These are phyloP conservation scores for Cryptosporidium ubiquitum DNA, from an alignment of 169 alveolate genomes.

Conservation along the genomic window DNA sequence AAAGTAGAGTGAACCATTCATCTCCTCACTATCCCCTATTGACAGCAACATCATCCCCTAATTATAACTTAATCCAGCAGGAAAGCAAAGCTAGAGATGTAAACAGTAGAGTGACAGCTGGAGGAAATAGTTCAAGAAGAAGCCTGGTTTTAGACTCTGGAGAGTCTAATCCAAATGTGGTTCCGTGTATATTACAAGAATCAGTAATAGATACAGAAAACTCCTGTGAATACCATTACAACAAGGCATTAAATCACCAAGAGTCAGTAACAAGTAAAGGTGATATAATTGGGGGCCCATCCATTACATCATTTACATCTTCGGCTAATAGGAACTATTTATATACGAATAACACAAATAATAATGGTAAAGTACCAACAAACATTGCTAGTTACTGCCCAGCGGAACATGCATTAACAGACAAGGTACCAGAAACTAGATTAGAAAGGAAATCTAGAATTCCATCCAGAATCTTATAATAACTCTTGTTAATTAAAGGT, in stretches of 20 bases:
- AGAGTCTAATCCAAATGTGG: constrained; percentile 7
- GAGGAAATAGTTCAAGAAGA: constrained; percentile 29
- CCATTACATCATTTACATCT: not conserved
- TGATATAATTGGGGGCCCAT: not conserved
- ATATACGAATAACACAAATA: constrained; percentile 2
- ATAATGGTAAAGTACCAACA: not conserved
- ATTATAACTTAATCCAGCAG: constrained; percentile 1
- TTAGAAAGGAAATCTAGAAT: constrained; percentile 71
- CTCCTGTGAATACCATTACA: not conserved
- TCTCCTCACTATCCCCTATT: constrained; percentile 39
- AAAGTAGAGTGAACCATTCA: not conserved
- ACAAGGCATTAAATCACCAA: not conserved
- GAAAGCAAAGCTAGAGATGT: not conserved
- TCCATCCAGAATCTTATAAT: constrained; percentile 41
- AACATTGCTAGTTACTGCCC: constrained; percentile 62
- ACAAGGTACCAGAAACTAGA: constrained; percentile 65
- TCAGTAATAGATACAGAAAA: not conserved
- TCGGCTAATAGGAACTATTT: not conserved
- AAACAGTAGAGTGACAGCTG: not conserved
- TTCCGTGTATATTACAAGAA: constrained; percentile 55
- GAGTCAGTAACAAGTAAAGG: not conserved
- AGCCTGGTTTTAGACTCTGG: constrained; percentile 17
- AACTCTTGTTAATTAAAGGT: not conserved
- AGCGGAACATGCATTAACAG: constrained; percentile 43
- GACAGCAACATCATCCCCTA: constrained; percentile 68